Evolutionary conservation across 441 rosid genomes (phyloP).

Genomic region (California macrophylla): DNA sequence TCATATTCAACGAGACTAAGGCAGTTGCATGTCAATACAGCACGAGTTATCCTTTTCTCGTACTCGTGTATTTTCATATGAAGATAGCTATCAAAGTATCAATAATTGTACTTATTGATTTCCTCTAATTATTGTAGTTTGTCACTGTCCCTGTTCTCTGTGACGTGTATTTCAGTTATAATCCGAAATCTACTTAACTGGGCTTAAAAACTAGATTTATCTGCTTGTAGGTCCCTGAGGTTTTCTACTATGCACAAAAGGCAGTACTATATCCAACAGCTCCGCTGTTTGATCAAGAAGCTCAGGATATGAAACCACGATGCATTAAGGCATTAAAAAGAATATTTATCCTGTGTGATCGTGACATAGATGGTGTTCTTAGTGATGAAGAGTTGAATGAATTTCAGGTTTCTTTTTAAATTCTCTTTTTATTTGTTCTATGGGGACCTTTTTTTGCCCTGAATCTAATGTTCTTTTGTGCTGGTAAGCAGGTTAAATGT

Average conservation of each 20-base stretch:
- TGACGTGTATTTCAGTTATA: neutral
- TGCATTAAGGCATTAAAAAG: conserved; percentile 54
- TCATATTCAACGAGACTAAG: neutral
- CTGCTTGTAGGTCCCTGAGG: conserved; percentile 50
- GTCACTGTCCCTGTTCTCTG: neutral
- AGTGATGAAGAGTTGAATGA: conserved; percentile 65
- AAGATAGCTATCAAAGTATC: neutral
- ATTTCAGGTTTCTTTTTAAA: conserved; percentile 40
- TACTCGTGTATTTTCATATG: neutral
- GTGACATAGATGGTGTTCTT: conserved; percentile 58
- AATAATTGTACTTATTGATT: neutral
- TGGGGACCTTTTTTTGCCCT: conserved; percentile 3
- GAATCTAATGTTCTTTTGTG: conserved; percentile 5
- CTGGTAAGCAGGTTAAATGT: conserved; percentile 43
- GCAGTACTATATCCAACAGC: conserved; percentile 68
- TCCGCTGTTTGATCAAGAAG: conserved; percentile 68
- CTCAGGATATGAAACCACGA: conserved; percentile 50
- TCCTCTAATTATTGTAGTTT: neutral
- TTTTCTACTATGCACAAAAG: conserved; percentile 61
- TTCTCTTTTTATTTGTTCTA: conserved; percentile 8
- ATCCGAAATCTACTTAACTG: neutral
- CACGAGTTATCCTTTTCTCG: neutral
- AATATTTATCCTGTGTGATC: conserved; percentile 60
- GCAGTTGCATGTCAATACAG: neutral
- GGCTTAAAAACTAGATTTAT: conserved; percentile 5